A percentile compares a stretch with the other conserved stretches of the same genome.
These are phyloP conservation scores for Cordyceps pruinosa DNA, from an alignment of 2,329 filamentous ascomycete species.

Conservation along the genomic window DNA sequence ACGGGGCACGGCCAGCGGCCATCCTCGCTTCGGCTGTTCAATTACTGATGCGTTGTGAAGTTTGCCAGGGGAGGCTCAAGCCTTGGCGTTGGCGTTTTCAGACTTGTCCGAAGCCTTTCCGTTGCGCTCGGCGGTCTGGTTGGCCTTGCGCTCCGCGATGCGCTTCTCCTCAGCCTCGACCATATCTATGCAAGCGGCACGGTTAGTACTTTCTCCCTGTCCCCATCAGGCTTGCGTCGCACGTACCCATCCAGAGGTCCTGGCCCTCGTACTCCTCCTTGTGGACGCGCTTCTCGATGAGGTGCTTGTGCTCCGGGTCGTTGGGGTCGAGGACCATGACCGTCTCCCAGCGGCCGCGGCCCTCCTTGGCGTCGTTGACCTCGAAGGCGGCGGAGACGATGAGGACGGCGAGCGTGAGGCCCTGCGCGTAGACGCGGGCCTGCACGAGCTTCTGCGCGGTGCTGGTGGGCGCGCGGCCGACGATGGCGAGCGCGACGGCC, in stretches of 20 bases:
- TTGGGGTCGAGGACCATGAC: slow-evolving; percentile 72
- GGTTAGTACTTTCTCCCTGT: not conserved
- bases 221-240: too few relatives aligned
- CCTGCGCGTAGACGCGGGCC: slow-evolving; percentile 90
- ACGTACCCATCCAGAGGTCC: slow-evolving; percentile 83
- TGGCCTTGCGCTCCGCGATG: slow-evolving; percentile 34
- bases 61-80: not conserved
- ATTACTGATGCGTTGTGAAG: not conserved
- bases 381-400: slow-evolving; percentile 79
- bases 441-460: slow-evolving; percentile 85
- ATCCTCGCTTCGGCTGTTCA: not conserved
- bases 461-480: slow-evolving; percentile 68
- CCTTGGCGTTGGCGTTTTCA: not conserved
- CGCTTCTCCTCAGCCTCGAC: slow-evolving; percentile 69
- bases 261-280: slow-evolving; percentile 82
- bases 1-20: not conserved
- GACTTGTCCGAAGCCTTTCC: not conserved
- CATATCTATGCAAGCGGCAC: slow-evolving; percentile 60
- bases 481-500: slow-evolving; percentile 64
- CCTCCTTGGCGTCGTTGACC: slow-evolving; percentile 66
- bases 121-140: not conserved
- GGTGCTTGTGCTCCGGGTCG: slow-evolving; percentile 73
- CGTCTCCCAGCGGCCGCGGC: slow-evolving; percentile 76
- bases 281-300: slow-evolving; percentile 82
- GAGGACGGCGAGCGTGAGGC: slow-evolving; percentile 76